Base-by-base conservation (phyloP, 768 basidiomycete genomes). In the Dendrothele bispora region DNA sequence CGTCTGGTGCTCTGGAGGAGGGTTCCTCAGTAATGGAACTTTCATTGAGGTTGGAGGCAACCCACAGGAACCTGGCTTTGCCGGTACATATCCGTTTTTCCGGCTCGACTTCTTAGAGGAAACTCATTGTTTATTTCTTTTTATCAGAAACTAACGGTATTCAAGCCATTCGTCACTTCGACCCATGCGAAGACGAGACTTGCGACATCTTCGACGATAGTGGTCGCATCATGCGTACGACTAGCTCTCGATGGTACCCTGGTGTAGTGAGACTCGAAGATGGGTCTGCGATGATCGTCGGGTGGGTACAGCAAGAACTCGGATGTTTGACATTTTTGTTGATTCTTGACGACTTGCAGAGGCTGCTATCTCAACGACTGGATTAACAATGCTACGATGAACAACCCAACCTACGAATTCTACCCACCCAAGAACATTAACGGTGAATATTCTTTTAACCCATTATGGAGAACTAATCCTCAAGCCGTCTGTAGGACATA, bases 1-100 rank as follows among this genome's bases (percentile, higher is more conserved):
- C 29, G 40, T 43, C 17, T 55, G 43, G 42, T 55, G 47, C 39
- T 49, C 54, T 8, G 48, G 50, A 2, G 54, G 54, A 17, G 39
- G 47, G 11, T 74, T 75, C 4, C 61, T 80, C 14, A 74, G 71
- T 0, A 79, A 82, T 55, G 81, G 81, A 12, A 78, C 75, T 5
- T 46, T 41, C 34, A 39, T 45, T 7, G 28, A 28, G 34, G 15
- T 15, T 18, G 2, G 15, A 32, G 36, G 43, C 18, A 14, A n/a
- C 25, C 22, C 24, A 8, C 5, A 18, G 41, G 39, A 50, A 22
- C 42, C 37, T 36, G 50, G 44, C 46, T 10, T 51, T 46, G 2
- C 47, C 48, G 21, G 50, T 48, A 18, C 48, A 46, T 22, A 53
- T 46, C 8, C 8, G 20, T 43, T 27, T 11, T 12, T 28, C n/a